Evolutionary conservation across 768 basidiomycete genomes (phyloP).

Genomic region (Psilocybe cyanescens): DNA sequence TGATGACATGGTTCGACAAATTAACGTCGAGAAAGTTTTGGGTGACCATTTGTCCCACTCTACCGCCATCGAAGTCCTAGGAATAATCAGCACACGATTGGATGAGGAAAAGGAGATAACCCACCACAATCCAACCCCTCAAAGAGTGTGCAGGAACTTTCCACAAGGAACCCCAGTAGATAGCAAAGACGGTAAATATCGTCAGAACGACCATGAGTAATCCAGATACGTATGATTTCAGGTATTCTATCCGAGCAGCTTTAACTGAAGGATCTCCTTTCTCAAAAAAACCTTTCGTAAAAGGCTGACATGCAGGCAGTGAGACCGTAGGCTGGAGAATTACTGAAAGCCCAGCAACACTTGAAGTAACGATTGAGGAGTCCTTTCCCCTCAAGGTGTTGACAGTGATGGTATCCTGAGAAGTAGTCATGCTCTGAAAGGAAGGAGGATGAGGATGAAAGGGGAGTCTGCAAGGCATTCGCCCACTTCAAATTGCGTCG

Average conservation of each 20-base stretch:
- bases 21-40: slow-evolving; percentile 27
- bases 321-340: background rate
- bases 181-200: slow-evolving; percentile 54
- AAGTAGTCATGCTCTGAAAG: background rate
- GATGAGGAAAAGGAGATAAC: background rate
- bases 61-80: slow-evolving; percentile 65
- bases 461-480: background rate
- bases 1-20: slow-evolving; percentile 28
- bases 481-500: background rate
- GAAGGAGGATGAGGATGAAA: background rate
- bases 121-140: slow-evolving; percentile 42
- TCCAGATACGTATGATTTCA: slow-evolving; percentile 43
- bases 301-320: background rate
- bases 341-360: background rate
- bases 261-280: slow-evolving; percentile 22
- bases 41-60: slow-evolving; percentile 50
- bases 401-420: background rate
- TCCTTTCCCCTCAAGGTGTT: background rate
- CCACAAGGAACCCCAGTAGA: slow-evolving; percentile 63
- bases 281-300: slow-evolving; percentile 28
- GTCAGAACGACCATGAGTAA: slow-evolving; percentile 40
- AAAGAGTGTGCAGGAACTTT: slow-evolving; percentile 45
- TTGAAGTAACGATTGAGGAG: background rate
- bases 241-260: slow-evolving; percentile 41
- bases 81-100: background rate